These are phyloP conservation scores for Oenanthe javanica DNA, from an alignment of 140 eudicot genomes.

Conservation along the genomic window DNA sequence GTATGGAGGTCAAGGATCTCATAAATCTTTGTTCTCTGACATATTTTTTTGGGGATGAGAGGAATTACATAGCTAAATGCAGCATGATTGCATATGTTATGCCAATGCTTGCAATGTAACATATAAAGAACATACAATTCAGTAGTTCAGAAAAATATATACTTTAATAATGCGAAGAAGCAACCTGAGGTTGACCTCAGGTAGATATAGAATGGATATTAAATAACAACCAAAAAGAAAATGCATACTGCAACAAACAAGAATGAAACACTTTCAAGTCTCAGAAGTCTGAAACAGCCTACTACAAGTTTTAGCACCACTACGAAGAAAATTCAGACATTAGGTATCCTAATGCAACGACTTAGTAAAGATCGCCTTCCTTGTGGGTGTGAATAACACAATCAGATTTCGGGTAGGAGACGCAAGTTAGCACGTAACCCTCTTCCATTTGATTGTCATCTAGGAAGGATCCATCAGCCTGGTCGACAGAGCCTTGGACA, in stretches of 20 bases:
- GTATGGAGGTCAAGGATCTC: no score
- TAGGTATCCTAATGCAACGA: neutral
- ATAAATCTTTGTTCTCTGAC: no score
- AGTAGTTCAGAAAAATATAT: no score
- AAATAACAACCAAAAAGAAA: neutral
- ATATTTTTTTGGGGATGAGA: no score
- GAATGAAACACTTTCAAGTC: neutral
- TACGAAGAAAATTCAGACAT: neutral
- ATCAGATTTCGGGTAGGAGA: constrained; percentile 63
- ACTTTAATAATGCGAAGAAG: no score
- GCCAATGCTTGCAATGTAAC: no score
- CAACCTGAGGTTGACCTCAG: no score
- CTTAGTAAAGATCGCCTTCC: constrained; percentile 55
- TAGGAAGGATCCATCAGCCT: constrained; percentile 68
- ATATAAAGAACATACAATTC: no score
- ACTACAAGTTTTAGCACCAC: constrained; percentile 1
- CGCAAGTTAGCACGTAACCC: constrained; percentile 63
- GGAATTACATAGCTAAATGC: no score
- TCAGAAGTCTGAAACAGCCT: neutral
- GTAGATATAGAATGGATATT: neutral
- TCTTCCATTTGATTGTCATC: constrained; percentile 56
- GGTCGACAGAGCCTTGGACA: constrained; percentile 55
- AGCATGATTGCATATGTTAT: no score
- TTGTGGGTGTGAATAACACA: constrained; percentile 71
- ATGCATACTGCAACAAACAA: constrained; percentile 3